These are phyloP conservation scores for Schizosaccharomyces pombe DNA, from an alignment of 805 yeast genomes.

Conservation along the genomic window DNA sequence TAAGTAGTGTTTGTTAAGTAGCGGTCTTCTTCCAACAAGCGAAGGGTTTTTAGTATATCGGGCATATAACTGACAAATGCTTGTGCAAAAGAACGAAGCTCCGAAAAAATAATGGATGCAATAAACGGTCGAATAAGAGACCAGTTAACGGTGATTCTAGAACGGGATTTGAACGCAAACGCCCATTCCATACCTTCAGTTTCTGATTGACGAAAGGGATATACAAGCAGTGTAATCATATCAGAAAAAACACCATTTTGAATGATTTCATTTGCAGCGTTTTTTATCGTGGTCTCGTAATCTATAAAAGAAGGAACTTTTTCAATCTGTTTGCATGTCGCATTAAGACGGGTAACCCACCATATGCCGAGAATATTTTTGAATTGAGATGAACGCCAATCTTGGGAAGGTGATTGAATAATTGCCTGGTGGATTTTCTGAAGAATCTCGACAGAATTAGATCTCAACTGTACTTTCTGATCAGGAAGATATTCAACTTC, in stretches of 20 bases:
- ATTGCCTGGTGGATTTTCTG: neutral
- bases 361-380: neutral
- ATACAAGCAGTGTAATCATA: neutral
- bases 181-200: neutral
- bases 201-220: neutral
- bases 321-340: neutral
- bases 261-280: neutral
- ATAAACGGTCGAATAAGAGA: neutral
- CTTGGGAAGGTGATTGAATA: neutral
- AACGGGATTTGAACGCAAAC: neutral
- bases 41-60: neutral
- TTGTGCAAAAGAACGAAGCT: neutral
- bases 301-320: neutral
- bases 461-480: neutral
- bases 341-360: neutral
- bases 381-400: neutral
- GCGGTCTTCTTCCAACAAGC: neutral
- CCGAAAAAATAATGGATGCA: neutral
- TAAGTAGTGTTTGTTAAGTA: neutral
- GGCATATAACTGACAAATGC: conserved; percentile 4
- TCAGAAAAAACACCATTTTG: neutral
- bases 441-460: neutral
- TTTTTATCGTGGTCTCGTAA: neutral
- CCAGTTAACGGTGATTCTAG: neutral
- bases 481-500: neutral